These are phyloP conservation scores for Hysterangium stoloniferum DNA, from an alignment of 768 basidiomycete species.

Conservation along the genomic window DNA sequence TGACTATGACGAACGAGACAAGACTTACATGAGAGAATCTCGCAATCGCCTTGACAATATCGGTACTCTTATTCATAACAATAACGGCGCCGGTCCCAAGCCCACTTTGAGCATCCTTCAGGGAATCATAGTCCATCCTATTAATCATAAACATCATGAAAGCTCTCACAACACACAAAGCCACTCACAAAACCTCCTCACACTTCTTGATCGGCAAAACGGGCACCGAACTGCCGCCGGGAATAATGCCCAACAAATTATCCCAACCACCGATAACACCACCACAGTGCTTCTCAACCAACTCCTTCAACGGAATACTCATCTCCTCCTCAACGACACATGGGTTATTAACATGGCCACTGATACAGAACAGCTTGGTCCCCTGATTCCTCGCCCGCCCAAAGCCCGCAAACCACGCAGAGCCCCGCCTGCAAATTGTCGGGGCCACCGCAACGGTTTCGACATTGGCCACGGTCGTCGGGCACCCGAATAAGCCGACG, in stretches of 20 bases:
- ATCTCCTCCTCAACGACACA: conserved; percentile 99
- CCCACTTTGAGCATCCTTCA: conserved; percentile 94
- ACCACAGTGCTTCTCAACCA: conserved; percentile 95
- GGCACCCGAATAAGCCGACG: conserved; percentile 95
- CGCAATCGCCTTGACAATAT: conserved; percentile 89
- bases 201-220: conserved; percentile 80
- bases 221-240: conserved; percentile 92
- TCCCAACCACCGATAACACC: conserved; percentile 95
- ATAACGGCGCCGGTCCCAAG: conserved; percentile 98
- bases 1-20: not conserved
- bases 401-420: conserved; percentile 86
- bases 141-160: not conserved
- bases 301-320: conserved; percentile 90
- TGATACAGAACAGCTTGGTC: conserved; percentile 95
- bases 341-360: conserved; percentile 96
- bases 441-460: conserved; percentile 98
- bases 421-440: conserved; percentile 88
- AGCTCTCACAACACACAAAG: not conserved
- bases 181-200: conserved; percentile 77
- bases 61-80: conserved; percentile 97
- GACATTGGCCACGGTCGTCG: conserved; percentile 95
- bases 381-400: conserved; percentile 90
- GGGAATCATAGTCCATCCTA: conserved; percentile 95
- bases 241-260: conserved; percentile 93
- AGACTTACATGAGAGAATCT: conserved; percentile 70